These are phyloP conservation scores for Salix purpurea DNA, from an alignment of 345 rosid species.

Conservation along the genomic window DNA sequence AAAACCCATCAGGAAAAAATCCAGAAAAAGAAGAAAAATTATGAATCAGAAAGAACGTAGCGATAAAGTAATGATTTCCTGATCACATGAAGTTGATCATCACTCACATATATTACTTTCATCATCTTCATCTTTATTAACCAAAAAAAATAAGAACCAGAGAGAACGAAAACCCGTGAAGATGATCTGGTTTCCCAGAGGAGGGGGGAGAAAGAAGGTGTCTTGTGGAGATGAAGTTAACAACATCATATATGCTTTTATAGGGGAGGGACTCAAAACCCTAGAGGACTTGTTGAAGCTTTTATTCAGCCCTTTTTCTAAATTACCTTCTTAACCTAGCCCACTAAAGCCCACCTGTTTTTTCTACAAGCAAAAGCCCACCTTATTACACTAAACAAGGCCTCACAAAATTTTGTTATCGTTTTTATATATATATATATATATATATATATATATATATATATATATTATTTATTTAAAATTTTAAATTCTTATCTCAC, in stretches of 20 bases:
- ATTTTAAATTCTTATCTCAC: too few relatives aligned
- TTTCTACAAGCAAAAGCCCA: background rate
- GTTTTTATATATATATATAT: too few relatives aligned
- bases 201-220: background rate
- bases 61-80: slow-evolving; percentile 17
- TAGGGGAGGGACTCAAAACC: background rate
- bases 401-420: too few relatives aligned
- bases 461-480: too few relatives aligned
- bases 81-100: slow-evolving; percentile 38
- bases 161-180: background rate
- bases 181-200: background rate
- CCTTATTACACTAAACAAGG: too few relatives aligned
- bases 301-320: background rate
- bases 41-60: slow-evolving; percentile 59
- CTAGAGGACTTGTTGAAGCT: background rate
- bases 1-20: background rate
- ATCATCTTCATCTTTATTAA: slow-evolving; percentile 22
- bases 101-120: slow-evolving; percentile 29
- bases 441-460: too few relatives aligned
- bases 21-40: background rate
- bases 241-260: background rate
- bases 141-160: background rate
- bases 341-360: background rate
- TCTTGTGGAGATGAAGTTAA: background rate
- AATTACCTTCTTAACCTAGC: background rate